Evolutionary conservation across 164 flowering plant genomes (phyloP).

Genomic region (Malania oleifera): DNA sequence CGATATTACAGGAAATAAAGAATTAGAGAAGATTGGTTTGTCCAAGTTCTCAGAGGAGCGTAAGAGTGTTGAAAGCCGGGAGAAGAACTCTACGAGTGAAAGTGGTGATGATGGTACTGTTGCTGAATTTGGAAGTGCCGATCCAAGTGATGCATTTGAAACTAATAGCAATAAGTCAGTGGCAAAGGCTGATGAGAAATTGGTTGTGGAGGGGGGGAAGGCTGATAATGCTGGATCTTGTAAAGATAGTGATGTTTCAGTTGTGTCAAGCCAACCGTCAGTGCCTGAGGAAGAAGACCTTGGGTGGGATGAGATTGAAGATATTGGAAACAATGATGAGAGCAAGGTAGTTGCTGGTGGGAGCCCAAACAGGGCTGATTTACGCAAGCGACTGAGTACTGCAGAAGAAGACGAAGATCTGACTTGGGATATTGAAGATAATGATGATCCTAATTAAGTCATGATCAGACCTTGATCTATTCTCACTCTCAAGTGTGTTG

Average conservation of each 20-base stretch:
- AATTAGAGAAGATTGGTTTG: not conserved
- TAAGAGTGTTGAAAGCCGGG: conserved; percentile 3
- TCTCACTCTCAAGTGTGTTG: not conserved
- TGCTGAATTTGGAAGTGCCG: conserved; percentile 14
- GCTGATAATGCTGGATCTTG: conserved; percentile 34
- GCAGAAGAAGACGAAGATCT: conserved; percentile 80
- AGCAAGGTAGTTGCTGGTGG: conserved; percentile 27
- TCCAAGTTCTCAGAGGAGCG: not conserved
- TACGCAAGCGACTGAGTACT: conserved; percentile 55
- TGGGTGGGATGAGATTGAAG: conserved; percentile 95
- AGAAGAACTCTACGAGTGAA: not conserved
- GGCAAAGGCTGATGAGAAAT: conserved; percentile 22
- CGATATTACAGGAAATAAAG: not conserved
- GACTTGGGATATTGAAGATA: conserved; percentile 90
- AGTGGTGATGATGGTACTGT: not conserved
- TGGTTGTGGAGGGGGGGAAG: conserved; percentile 33
- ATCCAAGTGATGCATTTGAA: conserved; percentile 17
- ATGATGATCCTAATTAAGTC: conserved; percentile 54
- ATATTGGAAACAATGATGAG: conserved; percentile 59
- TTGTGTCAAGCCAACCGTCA: conserved; percentile 53
- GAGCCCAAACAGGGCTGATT: conserved; percentile 38
- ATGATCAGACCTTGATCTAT: conserved; percentile 15
- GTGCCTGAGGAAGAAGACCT: conserved; percentile 66
- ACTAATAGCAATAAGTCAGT: conserved; percentile 14
- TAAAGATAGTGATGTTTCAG: conserved; percentile 52